These are phyloP conservation scores for Chalciporus piperatus DNA, from an alignment of 768 basidiomycete species.

Conservation along the genomic window DNA sequence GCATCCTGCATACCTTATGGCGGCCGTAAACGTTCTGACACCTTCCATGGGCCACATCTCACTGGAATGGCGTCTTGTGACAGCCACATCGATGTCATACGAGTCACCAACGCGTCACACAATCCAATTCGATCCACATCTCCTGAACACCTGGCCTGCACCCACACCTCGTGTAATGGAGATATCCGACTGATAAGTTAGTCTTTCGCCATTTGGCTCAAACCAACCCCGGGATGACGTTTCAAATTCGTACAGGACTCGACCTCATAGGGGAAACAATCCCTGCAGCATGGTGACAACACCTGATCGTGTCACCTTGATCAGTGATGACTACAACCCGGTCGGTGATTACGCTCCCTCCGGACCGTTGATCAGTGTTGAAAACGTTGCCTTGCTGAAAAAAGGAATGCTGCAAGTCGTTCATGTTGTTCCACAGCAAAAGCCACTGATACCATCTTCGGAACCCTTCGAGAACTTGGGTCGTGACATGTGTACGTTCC, in stretches of 20 bases:
- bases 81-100: neutral
- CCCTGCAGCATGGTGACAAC: neutral
- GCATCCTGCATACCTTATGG: neutral
- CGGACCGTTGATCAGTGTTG: conserved; percentile 14
- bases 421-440: too few species aligned
- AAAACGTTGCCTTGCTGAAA: too few species aligned
- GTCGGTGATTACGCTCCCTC: conserved; percentile 22
- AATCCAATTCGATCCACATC: neutral
- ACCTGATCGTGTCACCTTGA: conserved; percentile 9
- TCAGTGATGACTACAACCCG: neutral
- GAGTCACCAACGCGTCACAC: neutral
- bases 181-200: conserved; percentile 23
- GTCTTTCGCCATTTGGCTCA: neutral
- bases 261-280: neutral
- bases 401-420: conserved; percentile 4
- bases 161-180: conserved; percentile 13
- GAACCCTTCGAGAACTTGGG: neutral
- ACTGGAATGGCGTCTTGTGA: neutral
- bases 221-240: too few species aligned
- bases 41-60: neutral
- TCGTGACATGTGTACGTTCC: conserved; percentile 12
- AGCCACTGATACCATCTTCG: neutral
- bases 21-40: neutral
- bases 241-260: neutral
- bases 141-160: conserved; percentile 2